Base-by-base conservation (phyloP, 768 basidiomycete species). In the Xerocomus brunneocitrinus region DNA sequence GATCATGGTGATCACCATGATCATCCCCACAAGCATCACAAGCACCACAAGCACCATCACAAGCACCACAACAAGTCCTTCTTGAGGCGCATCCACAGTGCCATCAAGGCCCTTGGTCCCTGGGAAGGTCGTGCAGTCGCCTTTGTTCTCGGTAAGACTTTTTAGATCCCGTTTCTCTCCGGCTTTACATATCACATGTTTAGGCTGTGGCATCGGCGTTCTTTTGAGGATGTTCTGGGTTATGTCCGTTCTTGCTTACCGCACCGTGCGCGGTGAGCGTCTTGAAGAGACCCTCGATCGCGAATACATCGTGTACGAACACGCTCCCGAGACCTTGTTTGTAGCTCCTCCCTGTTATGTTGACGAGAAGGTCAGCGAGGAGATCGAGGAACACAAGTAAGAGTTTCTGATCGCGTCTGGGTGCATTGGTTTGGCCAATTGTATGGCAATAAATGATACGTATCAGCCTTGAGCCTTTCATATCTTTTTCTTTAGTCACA, bases 101-200 rank as follows among this genome's bases (percentile, higher is more conserved):
- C 89, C 3, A 69, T 91, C 50, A 81, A 81, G 74, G 68, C 79
- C 8, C 80, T 92, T 14, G 87, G 89, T 12, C 82, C 82, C 19
- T 91, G 90, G 89, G 90, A 92, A 69, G 89, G 89, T 47, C 77
- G 88, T 47, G 82, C 83, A 9, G 84, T 92, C 14, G 84, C 91
- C 4, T 92, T 92, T 55, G 89, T 92, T 52, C 78, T 92, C 16
- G 90, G 89, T 82, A 47, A 61, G 81, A 75, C 30, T 25, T 40
- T 5, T 4, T 2, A 3, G 8, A 10, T 52, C 1, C 34, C 16
- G 3, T 5, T 44, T 34, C 47, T 19, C 39, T 12, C 19, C 38
- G 2, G 9, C 5, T 19, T 58, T 25, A 59, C 43, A 4, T 22
- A 34, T 30, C 12, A 9, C 35, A 4, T 47, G 39, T 46, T 16